Evolutionary conservation across 2,329 filamentous ascomycete genomes (phyloP), one percentile per base, ranked within the genome.

Genomic region (Mariannaea sp.): DNA sequence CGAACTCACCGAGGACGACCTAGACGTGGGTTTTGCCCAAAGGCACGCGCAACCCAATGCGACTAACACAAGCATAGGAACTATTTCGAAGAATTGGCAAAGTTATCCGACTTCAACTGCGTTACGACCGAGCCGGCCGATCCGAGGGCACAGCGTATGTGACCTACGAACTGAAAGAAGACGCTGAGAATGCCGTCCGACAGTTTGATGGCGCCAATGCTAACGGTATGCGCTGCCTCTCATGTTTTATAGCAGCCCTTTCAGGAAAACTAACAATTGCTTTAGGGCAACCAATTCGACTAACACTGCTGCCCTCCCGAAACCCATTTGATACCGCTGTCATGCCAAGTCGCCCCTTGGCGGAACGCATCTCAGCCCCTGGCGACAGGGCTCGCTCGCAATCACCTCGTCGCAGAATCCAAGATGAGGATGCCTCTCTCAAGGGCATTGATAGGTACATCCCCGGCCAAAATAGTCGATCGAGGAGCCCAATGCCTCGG

Each of bases 171-270:
- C 78, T 77, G 49, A 75, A 82, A 43, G 80, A 83, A 41, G 89
- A 96, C 70, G 92, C 92, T 8, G 77, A 81, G 63, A 79, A 82
- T 39, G 92, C 92, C 2, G 81, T 96, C 49, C 80, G 78, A 48
- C 88, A 96, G 65, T 97, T 88, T 68, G 87, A 97, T 68, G 90
- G 90, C 50, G 92, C 92, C 58, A 96, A 96, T 69, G 92, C 92
- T 52, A 92, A 94, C 64, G 88, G 87, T 80, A 32, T 3, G 12
- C 20, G 8, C n/a, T 17, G 7, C 20, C 24, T 5, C n/a, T 14
- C 24, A 19, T 12, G n/a, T 7, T 9, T 7, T 6, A 4, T 2
- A 29, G 7, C 13, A 2, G 3, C 9, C 20, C 10, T 4, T 20
- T 40, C 16, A 16, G 10, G 36, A 14, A 29, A 26, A 19, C 54